A percentile compares a stretch with the other conserved stretches of the same genome.
Conservation (phyloP, 768 basidiomycete species). For the Termitomyces eurrhizus region DNA sequence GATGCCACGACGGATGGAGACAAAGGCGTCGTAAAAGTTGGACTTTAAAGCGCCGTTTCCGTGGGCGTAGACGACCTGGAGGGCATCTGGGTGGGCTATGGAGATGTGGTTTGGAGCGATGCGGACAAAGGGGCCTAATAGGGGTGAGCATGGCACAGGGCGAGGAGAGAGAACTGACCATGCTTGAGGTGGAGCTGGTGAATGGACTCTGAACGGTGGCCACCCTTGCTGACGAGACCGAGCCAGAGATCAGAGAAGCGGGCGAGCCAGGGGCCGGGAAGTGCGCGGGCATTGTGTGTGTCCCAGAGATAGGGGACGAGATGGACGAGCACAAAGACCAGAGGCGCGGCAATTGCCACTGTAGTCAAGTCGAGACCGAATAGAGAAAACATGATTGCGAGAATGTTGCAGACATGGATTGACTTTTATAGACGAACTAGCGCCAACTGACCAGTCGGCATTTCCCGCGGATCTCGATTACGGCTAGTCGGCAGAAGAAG, state of each 20-base stretch:
- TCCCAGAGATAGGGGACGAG: constrained; percentile 53
- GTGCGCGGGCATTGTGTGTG: constrained; percentile 51
- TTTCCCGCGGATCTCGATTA: not conserved
- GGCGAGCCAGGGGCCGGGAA: constrained; percentile 70
- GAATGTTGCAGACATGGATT: no score
- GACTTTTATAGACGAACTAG: not conserved
- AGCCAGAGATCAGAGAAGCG: constrained; percentile 75
- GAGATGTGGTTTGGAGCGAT: constrained; percentile 77
- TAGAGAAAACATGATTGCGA: constrained; percentile 6
- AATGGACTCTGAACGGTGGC: constrained; percentile 72
- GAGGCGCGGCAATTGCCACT: constrained; percentile 23
- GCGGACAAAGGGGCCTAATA: constrained; percentile 59
- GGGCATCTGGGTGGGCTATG: constrained; percentile 73
- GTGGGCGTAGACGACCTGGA: constrained; percentile 72
- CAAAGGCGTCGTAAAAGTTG: constrained; percentile 76
- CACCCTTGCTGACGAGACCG: constrained; percentile 56
- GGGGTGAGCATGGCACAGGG: not conserved
- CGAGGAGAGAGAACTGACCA: constrained; percentile 37
- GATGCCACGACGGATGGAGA: constrained; percentile 66
- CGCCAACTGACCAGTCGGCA: not conserved
- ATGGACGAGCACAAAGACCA: constrained; percentile 31
- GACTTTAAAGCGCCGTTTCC: constrained; percentile 83
- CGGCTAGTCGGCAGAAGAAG: no score
- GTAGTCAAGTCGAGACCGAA: constrained; percentile 8
- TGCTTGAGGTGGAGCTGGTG: constrained; percentile 72